Conservation (phyloP, 1,139 yeast species). For the Geotrichum reessii region DNA sequence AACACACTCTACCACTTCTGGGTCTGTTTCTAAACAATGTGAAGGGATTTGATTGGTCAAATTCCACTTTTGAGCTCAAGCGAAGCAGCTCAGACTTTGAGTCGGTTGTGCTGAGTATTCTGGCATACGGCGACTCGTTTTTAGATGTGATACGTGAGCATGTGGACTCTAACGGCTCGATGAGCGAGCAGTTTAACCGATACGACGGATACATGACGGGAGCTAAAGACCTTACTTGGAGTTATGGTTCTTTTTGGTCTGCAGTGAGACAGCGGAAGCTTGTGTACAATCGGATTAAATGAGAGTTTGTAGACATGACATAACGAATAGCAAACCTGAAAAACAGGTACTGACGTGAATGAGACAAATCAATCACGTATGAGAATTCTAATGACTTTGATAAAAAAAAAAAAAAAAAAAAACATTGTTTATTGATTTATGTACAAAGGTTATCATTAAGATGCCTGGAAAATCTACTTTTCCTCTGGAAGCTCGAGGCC, state of each 20-base stretch:
- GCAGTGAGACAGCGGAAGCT: constrained; percentile 44
- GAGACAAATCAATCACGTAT: background rate
- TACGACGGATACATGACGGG: constrained; percentile 83
- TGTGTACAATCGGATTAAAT: background rate
- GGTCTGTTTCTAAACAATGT: constrained; percentile 23
- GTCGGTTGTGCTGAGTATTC: constrained; percentile 22
- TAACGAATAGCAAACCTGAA: background rate
- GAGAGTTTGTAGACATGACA: background rate
- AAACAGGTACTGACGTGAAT: background rate
- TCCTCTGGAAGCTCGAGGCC: constrained; percentile 60
- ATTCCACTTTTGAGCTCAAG: background rate
- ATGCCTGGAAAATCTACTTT: background rate
- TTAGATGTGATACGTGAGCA: constrained; percentile 67
- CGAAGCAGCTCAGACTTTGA: constrained; percentile 22
- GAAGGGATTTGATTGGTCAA: constrained; percentile 19
- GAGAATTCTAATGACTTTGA: background rate
- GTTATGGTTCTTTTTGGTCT: constrained; percentile 74
- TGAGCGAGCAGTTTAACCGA: constrained; percentile 86
- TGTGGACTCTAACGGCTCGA: constrained; percentile 62
- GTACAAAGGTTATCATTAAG: background rate
- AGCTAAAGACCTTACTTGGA: constrained; percentile 85
- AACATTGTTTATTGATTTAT: background rate
- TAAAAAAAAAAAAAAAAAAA: background rate
- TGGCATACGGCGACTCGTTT: constrained; percentile 65
- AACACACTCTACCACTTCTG: constrained; percentile 27